These are phyloP conservation scores for Boletus tomentosulus DNA, from an alignment of 768 basidiomycete species.

Conservation along the genomic window DNA sequence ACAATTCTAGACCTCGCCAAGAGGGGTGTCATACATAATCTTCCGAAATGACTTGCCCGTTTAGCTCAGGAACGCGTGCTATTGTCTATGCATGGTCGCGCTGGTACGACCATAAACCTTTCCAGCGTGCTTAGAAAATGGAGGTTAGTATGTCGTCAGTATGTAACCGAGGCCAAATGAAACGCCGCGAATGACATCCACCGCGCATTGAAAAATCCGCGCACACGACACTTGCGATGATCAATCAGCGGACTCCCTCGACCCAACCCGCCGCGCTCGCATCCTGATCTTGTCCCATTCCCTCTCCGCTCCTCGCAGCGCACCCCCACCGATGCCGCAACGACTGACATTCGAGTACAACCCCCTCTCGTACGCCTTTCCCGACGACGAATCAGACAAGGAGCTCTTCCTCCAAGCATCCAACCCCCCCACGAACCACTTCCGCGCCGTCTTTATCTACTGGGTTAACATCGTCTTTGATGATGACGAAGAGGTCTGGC, in stretches of 20 bases:
- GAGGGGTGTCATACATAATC: not conserved
- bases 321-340: constrained; percentile 4
- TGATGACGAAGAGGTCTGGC: constrained; percentile 26
- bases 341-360: constrained; percentile 21
- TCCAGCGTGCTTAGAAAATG: not conserved
- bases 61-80: not conserved
- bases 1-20: no score
- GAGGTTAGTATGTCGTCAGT: no score
- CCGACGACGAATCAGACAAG: constrained; percentile 26
- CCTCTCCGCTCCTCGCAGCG: no score
- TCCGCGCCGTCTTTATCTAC: constrained; percentile 19
- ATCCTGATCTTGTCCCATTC: not conserved
- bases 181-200: not conserved
- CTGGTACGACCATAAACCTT: not conserved
- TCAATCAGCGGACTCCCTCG: not conserved
- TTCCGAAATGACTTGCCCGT: not conserved
- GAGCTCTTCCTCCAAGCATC: constrained; percentile 22
- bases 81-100: not conserved
- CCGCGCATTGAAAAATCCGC: not conserved
- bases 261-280: not conserved
- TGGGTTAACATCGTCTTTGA: constrained; percentile 24
- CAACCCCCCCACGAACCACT: not conserved
- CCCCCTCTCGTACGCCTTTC: constrained; percentile 15
- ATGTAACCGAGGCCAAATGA: not conserved
- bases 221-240: not conserved